Base-by-base conservation (phyloP, 352 stramenopile genomes). In the Phytophthora melonis region DNA sequence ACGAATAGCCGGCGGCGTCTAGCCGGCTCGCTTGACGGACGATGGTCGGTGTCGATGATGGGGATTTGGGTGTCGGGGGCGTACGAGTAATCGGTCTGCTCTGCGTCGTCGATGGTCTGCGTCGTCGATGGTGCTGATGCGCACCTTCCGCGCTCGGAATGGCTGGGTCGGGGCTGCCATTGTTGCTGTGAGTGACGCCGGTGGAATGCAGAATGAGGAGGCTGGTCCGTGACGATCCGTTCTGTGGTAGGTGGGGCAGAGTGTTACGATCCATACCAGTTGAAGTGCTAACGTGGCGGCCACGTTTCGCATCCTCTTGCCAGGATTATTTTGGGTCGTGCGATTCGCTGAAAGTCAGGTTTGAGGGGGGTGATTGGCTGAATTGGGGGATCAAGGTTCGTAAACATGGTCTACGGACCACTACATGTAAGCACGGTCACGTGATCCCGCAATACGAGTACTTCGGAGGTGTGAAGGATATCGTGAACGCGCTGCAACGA, bases 31-130 rank as follows among this genome's bases (percentile, higher is more conserved):
- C 61, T 39, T 4, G 70, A 66, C 36, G 34, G 34, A 43, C 3
- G 36, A 11, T 7, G 11, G 36, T 68, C 70, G 39, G 18, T 56
- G 0, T 77, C 70, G 41, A 63, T 58, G 3, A 68, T 73, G 5
- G 56, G 32, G 13, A 70, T 54, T 41, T 45, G 32, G n/a, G 58
- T 59, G 36, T 74, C 65, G 1, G 54, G 64, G 1, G 60, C 52
- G 53, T 64, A 70, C 5, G 69, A 60, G 49, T 68, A 68, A 23
- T 74, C 53, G n/a, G 39, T 39, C 36, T 67, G 63, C 14, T 71
- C 62, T 39, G 55, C 13, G n/a, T n/a, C n/a, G n/a, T n/a, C n/a
- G n/a, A n/a, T n/a, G n/a, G n/a, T 63, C 55, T n/a, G 36, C 30
- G 9, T 75, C 61, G 19, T 66, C 63, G n/a, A 70, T 63, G 34